A percentile compares a stretch with the other conserved stretches of the same genome.
phyloP scores from a whole-genome alignment of 2,329 filamentous ascomycete genomes.

The Apiospora arundinis region DNA sequence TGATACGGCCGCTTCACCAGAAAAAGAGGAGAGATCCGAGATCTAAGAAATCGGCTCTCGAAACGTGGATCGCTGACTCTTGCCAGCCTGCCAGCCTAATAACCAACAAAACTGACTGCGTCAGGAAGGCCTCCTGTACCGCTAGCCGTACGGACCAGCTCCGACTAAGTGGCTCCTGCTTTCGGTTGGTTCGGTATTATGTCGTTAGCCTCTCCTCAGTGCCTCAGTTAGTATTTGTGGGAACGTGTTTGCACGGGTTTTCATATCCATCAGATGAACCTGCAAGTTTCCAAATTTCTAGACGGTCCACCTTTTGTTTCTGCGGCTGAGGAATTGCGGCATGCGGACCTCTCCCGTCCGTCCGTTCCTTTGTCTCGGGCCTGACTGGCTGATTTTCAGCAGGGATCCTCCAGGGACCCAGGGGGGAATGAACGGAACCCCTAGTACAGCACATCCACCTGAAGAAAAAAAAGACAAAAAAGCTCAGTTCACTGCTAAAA shows the following conservation, averaged over 20 bases:
- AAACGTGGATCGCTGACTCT: neutral
- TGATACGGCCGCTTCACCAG: too few relatives aligned
- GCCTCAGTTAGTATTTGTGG: neutral
- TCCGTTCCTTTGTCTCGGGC: constrained; percentile 7
- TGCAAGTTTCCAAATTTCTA: neutral
- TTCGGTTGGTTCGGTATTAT: neutral
- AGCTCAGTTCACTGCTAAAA: constrained; percentile 1
- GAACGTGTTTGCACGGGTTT: neutral
- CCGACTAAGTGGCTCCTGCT: neutral
- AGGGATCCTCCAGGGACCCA: constrained; percentile 1
- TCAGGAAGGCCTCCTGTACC: too few relatives aligned
- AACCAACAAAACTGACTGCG: too few relatives aligned
- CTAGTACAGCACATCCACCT: neutral
- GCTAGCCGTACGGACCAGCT: neutral
- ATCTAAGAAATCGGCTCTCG: neutral
- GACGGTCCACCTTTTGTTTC: neutral
- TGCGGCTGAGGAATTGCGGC: neutral
- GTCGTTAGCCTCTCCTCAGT: neutral
- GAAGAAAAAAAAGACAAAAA: neutral
- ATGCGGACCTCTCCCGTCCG: constrained; percentile 11
- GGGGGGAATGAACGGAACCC: too few relatives aligned
- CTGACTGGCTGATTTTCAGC: neutral
- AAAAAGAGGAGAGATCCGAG: neutral
- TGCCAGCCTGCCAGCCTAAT: too few relatives aligned
- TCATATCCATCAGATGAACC: constrained; percentile 1